Percentiles rank a stretch among this genome's conserved stretches.
Conservation (phyloP, 805 yeast species). For the Peterozyma toletana region DNA sequence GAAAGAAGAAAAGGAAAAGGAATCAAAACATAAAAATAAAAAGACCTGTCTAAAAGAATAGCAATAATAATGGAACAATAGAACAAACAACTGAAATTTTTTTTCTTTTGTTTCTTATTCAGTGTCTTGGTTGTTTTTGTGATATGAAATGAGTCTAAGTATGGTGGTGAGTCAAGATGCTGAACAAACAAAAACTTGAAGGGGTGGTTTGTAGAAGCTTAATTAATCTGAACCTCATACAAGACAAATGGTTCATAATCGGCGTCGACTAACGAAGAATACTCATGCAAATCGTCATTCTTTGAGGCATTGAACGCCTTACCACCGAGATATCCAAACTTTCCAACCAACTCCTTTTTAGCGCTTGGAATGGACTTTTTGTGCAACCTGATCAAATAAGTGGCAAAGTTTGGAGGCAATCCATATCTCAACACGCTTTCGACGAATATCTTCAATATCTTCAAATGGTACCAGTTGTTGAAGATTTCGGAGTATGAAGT, state of each 20-base stretch:
- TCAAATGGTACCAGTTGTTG: conserved; percentile 85
- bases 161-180: too few species aligned
- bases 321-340: conserved; percentile 89
- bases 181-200: too few species aligned
- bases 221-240: conserved; percentile 46
- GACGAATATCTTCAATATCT: conserved; percentile 79
- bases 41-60: too few species aligned
- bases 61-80: too few species aligned
- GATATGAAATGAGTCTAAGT: neutral
- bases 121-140: conserved; percentile 10
- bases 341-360: conserved; percentile 59
- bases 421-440: conserved; percentile 96
- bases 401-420: conserved; percentile 83
- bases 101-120: neutral
- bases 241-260: conserved; percentile 96
- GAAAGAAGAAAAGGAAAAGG: too few species aligned
- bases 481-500: conserved; percentile 88
- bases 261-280: conserved; percentile 86
- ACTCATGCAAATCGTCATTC: conserved; percentile 62
- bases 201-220: conserved; percentile 1
- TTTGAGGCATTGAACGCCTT: conserved; percentile 70
- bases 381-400: conserved; percentile 38
- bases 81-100: too few species aligned
- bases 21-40: too few species aligned
- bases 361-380: conserved; percentile 43